Evolutionary conservation across 306 rosid genomes (phyloP).

Genomic region (Trifolium pratense): DNA sequence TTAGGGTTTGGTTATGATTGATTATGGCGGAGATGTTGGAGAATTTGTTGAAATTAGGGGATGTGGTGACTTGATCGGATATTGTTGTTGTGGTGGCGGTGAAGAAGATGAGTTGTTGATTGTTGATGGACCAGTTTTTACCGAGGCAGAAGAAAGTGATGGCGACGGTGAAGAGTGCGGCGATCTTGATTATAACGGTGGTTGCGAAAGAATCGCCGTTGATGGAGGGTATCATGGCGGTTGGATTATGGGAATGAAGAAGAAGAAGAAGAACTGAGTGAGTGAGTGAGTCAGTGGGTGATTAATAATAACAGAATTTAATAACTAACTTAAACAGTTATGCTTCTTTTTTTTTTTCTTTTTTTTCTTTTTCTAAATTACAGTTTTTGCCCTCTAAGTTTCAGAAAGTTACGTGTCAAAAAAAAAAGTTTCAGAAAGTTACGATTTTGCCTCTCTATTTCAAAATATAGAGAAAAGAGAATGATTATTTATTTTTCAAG

Average conservation of each 20-base stretch:
- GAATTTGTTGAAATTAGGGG: constrained; percentile 60
- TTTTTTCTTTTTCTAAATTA: too few species aligned
- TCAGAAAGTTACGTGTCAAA: too few species aligned
- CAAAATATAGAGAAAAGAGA: too few species aligned
- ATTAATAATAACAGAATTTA: background rate
- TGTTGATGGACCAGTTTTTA: constrained; percentile 62
- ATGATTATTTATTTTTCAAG: too few species aligned
- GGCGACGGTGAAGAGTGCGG: constrained; percentile 49
- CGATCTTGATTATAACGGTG: constrained; percentile 48
- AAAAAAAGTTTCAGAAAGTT: too few species aligned
- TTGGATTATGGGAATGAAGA: background rate
- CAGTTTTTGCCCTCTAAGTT: too few species aligned
- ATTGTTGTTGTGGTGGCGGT: constrained; percentile 41
- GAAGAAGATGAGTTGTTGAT: constrained; percentile 77
- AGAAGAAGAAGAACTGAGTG: background rate
- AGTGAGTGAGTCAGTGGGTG: background rate
- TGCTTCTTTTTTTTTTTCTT: too few species aligned
- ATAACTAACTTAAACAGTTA: too few species aligned
- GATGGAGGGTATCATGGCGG: constrained; percentile 47
- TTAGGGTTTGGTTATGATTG: constrained; percentile 23
- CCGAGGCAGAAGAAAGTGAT: constrained; percentile 74
- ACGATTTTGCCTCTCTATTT: too few species aligned
- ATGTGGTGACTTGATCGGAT: constrained; percentile 49
- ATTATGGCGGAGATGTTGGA: constrained; percentile 58
- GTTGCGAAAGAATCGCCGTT: constrained; percentile 48